Conservation (phyloP, 495 filamentous ascomycete genomes). For the Penicillium maclennaniae region DNA sequence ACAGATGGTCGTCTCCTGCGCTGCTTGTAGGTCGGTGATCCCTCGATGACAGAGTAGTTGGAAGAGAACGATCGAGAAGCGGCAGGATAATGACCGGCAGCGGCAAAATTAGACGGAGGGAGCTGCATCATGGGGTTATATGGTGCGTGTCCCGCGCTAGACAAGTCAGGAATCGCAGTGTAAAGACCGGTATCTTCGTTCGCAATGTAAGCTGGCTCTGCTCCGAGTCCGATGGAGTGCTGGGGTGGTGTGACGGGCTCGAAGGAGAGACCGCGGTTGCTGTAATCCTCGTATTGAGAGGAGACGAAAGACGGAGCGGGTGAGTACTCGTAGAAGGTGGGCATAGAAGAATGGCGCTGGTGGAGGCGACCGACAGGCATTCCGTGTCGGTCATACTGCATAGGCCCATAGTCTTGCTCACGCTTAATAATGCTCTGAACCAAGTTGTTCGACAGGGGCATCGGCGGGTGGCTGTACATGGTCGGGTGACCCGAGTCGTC, state of each 20-base stretch:
- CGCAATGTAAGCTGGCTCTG: conserved; percentile 93
- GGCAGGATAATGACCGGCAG: conserved; percentile 61
- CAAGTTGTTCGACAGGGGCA: conserved; percentile 57
- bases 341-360: conserved; percentile 94
- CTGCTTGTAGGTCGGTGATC: conserved; percentile 98
- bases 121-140: conserved; percentile 88
- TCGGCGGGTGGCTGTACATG: conserved; percentile 57
- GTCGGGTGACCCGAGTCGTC: conserved; percentile 77
- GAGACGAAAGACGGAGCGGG: conserved; percentile 96
- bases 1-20: conserved; percentile 88
- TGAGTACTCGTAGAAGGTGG: conserved; percentile 95
- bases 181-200: conserved; percentile 97
- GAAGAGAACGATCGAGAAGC: conserved; percentile 67
- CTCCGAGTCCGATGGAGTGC: conserved; percentile 68
- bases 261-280: conserved; percentile 91
- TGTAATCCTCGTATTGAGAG: conserved; percentile 95
- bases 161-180: conserved; percentile 85
- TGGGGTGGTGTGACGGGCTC: conserved; percentile 96
- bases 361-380: conserved; percentile 76
- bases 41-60: conserved; percentile 94
- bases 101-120: conserved; percentile 79
- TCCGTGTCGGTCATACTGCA: conserved; percentile 89
- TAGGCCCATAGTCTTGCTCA: conserved; percentile 68
- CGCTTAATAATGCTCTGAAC: conserved; percentile 72
- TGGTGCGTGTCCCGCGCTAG: conserved; percentile 29